Evolutionary conservation across 2,329 filamentous ascomycete genomes (phyloP).

Genomic region (Hypoxylon sp.): DNA sequence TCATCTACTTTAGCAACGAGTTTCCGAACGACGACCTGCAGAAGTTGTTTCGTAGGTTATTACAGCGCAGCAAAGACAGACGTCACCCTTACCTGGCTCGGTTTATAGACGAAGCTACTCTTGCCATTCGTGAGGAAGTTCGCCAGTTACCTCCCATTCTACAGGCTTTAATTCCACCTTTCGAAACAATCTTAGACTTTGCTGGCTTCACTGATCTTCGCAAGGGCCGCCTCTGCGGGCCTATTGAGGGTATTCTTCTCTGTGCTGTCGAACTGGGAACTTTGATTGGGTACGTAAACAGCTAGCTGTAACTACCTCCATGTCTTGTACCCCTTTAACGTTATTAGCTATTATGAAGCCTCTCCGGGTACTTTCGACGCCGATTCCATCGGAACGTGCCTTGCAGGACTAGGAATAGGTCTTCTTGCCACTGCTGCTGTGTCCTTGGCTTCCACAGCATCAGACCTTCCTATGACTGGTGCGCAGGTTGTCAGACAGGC

Average conservation of each 20-base stretch:
- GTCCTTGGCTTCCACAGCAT: slow-evolving; percentile 57
- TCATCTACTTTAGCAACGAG: slow-evolving; percentile 63
- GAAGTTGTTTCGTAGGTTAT: slow-evolving; percentile 59
- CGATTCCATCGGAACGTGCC: slow-evolving; percentile 47
- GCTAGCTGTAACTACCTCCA: slow-evolving; percentile 21
- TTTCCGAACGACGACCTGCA: slow-evolving; percentile 63
- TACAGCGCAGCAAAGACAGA: slow-evolving; percentile 59
- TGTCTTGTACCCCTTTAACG: neutral
- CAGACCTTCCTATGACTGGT: slow-evolving; percentile 59
- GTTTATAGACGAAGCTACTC: slow-evolving; percentile 60
- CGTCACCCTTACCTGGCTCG: slow-evolving; percentile 55
- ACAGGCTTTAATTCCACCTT: slow-evolving; percentile 54
- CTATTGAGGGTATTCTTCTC: slow-evolving; percentile 63
- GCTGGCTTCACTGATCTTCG: slow-evolving; percentile 57
- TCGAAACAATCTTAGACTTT: slow-evolving; percentile 57
- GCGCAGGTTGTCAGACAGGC: slow-evolving; percentile 60
- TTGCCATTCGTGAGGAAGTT: slow-evolving; percentile 59
- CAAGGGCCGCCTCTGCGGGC: slow-evolving; percentile 58
- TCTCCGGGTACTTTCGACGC: slow-evolving; percentile 47
- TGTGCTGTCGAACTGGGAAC: slow-evolving; percentile 58
- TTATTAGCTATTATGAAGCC: slow-evolving; percentile 50
- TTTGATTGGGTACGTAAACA: slow-evolving; percentile 60
- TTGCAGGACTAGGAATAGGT: slow-evolving; percentile 63
- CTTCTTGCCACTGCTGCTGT: slow-evolving; percentile 61
- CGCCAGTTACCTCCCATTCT: slow-evolving; percentile 50